Percentiles rank a stretch among this genome's conserved stretches.
These are phyloP conservation scores for Sungouiozyma intestinalis DNA, from an alignment of 805 yeast genomes.

Conservation along the genomic window DNA sequence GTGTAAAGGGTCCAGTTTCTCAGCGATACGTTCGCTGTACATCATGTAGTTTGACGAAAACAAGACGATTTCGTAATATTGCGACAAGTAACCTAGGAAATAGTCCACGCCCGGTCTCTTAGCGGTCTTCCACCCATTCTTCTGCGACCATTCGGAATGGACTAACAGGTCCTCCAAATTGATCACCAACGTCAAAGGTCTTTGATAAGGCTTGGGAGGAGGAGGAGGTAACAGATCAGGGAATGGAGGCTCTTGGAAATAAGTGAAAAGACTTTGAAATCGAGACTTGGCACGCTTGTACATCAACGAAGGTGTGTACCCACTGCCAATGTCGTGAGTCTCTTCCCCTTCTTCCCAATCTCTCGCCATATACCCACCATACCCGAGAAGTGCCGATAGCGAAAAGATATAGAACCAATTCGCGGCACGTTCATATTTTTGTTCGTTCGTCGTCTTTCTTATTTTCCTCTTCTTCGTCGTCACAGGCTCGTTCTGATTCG, in stretches of 20 bases:
- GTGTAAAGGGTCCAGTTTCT: constrained; percentile 86
- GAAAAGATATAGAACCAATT: constrained; percentile 57
- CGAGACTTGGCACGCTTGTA: constrained; percentile 64
- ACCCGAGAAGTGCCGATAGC: constrained; percentile 38
- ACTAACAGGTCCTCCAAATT: constrained; percentile 83
- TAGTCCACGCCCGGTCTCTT: constrained; percentile 98
- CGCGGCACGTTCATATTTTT: constrained; percentile 74
- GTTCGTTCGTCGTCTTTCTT: constrained; percentile 62
- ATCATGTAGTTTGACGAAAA: constrained; percentile 80
- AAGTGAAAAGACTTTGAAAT: constrained; percentile 61
- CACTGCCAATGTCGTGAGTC: constrained; percentile 48
- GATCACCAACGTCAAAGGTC: constrained; percentile 84
- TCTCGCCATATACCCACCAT: constrained; percentile 61
- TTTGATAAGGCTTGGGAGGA: constrained; percentile 83
- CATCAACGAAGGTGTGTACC: constrained; percentile 55
- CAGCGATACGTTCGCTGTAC: constrained; percentile 73
- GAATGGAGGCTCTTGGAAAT: constrained; percentile 88
- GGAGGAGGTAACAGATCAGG: constrained; percentile 87
- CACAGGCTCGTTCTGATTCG: constrained; percentile 11
- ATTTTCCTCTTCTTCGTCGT: constrained; percentile 35
- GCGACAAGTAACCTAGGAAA: constrained; percentile 87
- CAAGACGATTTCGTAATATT: constrained; percentile 90
- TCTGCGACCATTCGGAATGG: constrained; percentile 85
- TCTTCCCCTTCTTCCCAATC: constrained; percentile 74
- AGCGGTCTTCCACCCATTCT: constrained; percentile 96